Conservation (phyloP, 257 asterid species). For the Solanum virginianum region DNA sequence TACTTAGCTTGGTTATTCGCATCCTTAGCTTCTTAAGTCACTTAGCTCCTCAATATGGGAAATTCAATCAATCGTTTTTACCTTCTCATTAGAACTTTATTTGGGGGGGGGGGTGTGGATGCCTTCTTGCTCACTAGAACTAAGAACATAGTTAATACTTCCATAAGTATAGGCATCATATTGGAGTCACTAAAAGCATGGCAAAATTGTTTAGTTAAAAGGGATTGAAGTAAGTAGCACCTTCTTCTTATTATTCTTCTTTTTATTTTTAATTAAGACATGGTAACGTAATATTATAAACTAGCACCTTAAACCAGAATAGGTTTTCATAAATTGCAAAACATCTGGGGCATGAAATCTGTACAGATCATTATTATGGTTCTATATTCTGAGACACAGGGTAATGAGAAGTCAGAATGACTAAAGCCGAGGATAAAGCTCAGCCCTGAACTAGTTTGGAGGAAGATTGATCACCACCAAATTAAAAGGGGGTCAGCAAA, state of each 20-base stretch:
- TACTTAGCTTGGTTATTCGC: background rate
- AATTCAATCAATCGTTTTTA: background rate
- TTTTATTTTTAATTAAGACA: too few relatives aligned
- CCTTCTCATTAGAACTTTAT: background rate
- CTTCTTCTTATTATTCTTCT: background rate
- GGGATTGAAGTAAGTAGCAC: background rate
- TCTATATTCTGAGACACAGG: background rate
- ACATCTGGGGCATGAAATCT: background rate
- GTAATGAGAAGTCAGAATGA: background rate
- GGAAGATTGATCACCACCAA: background rate
- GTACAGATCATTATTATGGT: background rate
- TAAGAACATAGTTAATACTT: background rate
- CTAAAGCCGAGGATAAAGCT: background rate
- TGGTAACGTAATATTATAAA: background rate
- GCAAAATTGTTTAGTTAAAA: background rate
- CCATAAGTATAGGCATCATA: background rate
- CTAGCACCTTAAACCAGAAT: background rate
- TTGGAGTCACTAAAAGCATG: background rate
- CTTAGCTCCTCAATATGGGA: background rate
- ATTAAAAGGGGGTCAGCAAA: background rate
- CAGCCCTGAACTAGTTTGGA: background rate
- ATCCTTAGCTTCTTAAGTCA: background rate
- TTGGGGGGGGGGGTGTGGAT: too few relatives aligned
- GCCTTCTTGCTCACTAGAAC: background rate
- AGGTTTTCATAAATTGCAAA: background rate